Base-by-base conservation (phyloP, 2,329 filamentous ascomycete genomes). In the Fusarium dimerum region DNA sequence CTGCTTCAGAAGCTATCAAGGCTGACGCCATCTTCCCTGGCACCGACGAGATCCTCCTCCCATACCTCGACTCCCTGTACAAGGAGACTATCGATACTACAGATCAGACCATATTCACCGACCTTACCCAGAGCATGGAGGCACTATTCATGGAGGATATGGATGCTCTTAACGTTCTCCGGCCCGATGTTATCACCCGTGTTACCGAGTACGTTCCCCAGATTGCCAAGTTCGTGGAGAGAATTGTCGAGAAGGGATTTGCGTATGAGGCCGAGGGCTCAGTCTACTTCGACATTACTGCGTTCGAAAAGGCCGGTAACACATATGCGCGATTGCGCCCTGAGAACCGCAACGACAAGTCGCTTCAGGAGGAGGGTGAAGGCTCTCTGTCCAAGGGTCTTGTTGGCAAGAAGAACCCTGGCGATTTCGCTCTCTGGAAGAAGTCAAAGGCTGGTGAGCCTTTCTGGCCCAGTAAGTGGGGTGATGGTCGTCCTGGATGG, bases 351-450 rank as follows among this genome's bases (percentile, higher is more conserved):
- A 91, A 90, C 55, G 88, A 97, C 73, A 88, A 91, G 68, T 86
- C 86, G 4, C 76, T 97, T 20, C 86, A 89, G 62, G 91, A 91
- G 8, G 93, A 97, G 63, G 93, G 93, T 10, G 94, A 97, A 68
- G 93, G 93, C 1, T 89, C 92, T 0, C 71, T 97, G 42, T 83
- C 82, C 1, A 85, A 83, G 65, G 78, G 77, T 52, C 66, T 80
- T 0, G 78, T 77, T 10, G 81, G 76, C 61, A 97, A 97, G 77
- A 85, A 87, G 48, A 86, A 84, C 20, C 78, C 86, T 2, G 87
- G 88, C 7, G 92, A 97, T 66, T 97, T 97, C 73, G 92, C 92
- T 1, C 77, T 97, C 2, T 97, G 92, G 92, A 97, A 97, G 71
- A 86, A 87, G 48, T 92, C 88, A 2, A 97, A 96, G 74, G 84